A percentile compares a stretch with the other conserved stretches of the same genome.
Evolutionary conservation across 129 eudicot species (phyloP).

Genomic region (Flaveria trinervia): DNA sequence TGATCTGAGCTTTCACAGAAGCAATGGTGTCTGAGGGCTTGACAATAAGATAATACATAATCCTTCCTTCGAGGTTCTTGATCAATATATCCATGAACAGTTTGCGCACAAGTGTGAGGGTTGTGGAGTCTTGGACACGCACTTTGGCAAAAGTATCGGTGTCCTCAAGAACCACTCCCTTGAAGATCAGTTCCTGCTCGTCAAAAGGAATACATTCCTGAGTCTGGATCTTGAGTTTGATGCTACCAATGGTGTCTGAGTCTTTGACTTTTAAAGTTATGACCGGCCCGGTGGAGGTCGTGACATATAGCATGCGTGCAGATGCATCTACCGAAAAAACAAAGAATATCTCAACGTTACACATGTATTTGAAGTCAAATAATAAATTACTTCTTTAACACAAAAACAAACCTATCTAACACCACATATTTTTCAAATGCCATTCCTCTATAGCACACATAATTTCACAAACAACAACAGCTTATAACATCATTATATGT

Average conservation of each 20-base stretch:
- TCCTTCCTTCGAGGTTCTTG: not conserved
- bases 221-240: not conserved
- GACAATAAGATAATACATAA: not conserved
- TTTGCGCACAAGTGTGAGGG: not conserved
- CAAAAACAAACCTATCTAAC: not conserved
- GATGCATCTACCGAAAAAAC: not conserved
- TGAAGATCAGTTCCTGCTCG: constrained; percentile 5
- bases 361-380: not conserved
- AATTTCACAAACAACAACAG: not conserved
- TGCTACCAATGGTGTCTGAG: not conserved
- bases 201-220: not conserved
- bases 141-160: not conserved
- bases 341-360: not conserved
- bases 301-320: not conserved
- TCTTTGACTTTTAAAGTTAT: not conserved
- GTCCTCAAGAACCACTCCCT: constrained; percentile 8
- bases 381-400: not conserved
- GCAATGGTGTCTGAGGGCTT: not conserved
- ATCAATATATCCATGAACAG: not conserved
- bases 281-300: not conserved
- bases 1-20: not conserved
- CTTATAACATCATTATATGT: not conserved
- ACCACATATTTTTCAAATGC: not conserved
- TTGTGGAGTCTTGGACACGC: not conserved
- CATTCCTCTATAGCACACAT: not conserved